A percentile compares a stretch with the other conserved stretches of the same genome.
These are phyloP conservation scores for Penicillium taxi DNA, from an alignment of 495 filamentous ascomycete species.

Conservation along the genomic window DNA sequence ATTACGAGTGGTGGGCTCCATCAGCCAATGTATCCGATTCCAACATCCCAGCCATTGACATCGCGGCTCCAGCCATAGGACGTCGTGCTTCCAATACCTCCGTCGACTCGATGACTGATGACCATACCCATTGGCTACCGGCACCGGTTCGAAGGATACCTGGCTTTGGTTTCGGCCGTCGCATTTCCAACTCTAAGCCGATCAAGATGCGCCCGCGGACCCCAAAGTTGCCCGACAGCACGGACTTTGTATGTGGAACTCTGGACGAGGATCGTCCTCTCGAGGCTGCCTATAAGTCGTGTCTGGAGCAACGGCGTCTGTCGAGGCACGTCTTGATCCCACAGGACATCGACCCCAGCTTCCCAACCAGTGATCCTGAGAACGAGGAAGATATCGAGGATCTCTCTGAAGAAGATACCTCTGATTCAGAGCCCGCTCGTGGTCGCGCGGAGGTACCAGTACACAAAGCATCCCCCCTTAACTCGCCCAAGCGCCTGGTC, in stretches of 20 bases:
- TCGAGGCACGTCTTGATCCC: conserved; percentile 72
- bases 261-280: conserved; percentile 92
- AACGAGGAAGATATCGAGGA: conserved; percentile 67
- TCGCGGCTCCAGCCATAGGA: conserved; percentile 36
- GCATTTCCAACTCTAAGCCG: conserved; percentile 29
- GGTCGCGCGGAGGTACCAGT: conserved; percentile 23
- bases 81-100: conserved; percentile 55
- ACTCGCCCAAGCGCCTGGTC: conserved; percentile 39
- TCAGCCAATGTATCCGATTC: conserved; percentile 48
- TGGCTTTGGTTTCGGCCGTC: too few species aligned
- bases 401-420: conserved; percentile 38
- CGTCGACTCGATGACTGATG: conserved; percentile 52
- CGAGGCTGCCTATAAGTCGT: conserved; percentile 84
- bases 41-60: conserved; percentile 41
- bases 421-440: conserved; percentile 25
- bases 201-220: conserved; percentile 58
- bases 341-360: conserved; percentile 96
- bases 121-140: conserved; percentile 27
- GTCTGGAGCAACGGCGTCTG: conserved; percentile 69
- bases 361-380: conserved; percentile 87
- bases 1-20: conserved; percentile 73
- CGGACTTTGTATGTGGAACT: conserved; percentile 96
- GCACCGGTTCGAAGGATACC: conserved; percentile 21
- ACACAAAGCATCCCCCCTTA: conserved; percentile 26
- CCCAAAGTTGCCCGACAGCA: conserved; percentile 87